Conservation (phyloP, 2,329 filamentous ascomycete species). For the Penicillium janthinellum region DNA sequence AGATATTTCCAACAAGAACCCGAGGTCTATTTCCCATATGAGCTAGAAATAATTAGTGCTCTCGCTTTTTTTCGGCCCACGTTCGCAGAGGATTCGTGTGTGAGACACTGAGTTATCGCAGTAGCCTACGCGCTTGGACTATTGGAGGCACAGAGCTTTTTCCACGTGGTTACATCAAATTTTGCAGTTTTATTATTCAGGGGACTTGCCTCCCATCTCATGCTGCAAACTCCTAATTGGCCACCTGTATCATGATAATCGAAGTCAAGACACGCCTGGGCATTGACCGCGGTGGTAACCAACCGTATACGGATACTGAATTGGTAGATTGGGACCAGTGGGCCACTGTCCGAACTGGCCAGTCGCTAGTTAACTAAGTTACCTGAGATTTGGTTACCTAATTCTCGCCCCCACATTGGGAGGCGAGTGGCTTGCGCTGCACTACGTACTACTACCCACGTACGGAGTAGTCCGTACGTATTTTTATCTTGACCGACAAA, state of each 20-base stretch:
- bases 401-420: not conserved
- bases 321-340: not conserved
- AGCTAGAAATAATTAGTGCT: not conserved
- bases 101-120: not conserved
- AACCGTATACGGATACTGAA: not conserved
- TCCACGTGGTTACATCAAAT: slow-evolving; percentile 1
- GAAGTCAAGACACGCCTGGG: not conserved
- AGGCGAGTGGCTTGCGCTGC: not conserved
- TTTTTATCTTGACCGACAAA: not conserved
- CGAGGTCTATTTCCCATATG: not conserved
- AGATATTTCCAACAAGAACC: not conserved
- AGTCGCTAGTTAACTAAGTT: not conserved
- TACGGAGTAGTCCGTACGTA: not conserved
- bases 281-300: not conserved
- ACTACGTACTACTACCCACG: not conserved
- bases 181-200: not conserved
- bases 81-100: not conserved
- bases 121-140: not conserved
- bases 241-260: not conserved
- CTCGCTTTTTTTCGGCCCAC: not conserved
- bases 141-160: not conserved
- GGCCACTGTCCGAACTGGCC: not conserved
- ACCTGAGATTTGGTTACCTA: not conserved
- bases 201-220: not conserved
- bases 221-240: not conserved